A percentile compares a stretch with the other conserved stretches of the same genome.
Conservation (phyloP, 2,329 filamentous ascomycete species). For the Xylariaceae sp. region DNA sequence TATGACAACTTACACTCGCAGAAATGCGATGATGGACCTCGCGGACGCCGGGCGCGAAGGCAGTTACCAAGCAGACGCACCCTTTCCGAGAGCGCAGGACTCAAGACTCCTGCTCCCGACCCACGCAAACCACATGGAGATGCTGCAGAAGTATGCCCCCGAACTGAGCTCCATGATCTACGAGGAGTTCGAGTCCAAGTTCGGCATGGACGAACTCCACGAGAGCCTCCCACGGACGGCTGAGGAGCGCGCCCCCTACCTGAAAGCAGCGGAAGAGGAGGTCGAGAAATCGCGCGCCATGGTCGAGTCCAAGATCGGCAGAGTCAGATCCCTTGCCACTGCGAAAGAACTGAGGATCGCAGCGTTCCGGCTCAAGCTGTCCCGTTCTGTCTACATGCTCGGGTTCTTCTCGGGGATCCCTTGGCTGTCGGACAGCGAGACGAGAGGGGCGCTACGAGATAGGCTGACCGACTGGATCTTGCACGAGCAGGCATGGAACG, state of each 20-base stretch:
- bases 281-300: not conserved
- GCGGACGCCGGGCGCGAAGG: constrained; percentile 6
- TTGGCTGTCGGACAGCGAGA: not conserved
- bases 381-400: constrained; percentile 5
- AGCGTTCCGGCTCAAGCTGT: constrained; percentile 5
- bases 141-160: not conserved
- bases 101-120: constrained; percentile 5
- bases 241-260: not conserved
- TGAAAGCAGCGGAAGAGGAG: not conserved
- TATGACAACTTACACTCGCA: not conserved
- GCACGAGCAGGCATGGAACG: constrained; percentile 11
- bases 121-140: constrained; percentile 1
- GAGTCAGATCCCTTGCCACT: not conserved
- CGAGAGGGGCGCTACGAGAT: constrained; percentile 1
- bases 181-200: constrained; percentile 7
- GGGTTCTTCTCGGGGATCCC: constrained; percentile 3
- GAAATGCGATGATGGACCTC: constrained; percentile 6
- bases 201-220: not conserved
- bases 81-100: not conserved
- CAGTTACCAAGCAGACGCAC: not conserved
- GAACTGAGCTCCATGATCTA: constrained; percentile 2
- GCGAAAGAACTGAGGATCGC: constrained; percentile 6
- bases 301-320: not conserved
- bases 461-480: constrained; percentile 9
- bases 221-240: constrained; percentile 4